Evolutionary conservation across 1,284 basidiomycete genomes (phyloP), one percentile per base, ranked within the genome.

Genomic region (Marasmius fiardii): DNA sequence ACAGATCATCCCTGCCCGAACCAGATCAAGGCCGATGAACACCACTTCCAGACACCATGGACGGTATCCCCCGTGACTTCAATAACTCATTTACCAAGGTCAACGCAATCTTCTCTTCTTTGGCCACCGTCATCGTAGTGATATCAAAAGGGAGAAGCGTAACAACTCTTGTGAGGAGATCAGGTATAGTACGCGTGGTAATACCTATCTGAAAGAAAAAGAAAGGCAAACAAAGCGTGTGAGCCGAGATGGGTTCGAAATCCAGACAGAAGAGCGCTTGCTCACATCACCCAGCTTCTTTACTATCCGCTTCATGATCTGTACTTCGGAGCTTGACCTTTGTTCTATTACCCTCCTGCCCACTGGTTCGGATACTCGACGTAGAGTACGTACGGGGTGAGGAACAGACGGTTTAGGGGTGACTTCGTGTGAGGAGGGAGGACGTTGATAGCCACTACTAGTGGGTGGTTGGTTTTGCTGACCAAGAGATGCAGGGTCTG

Each of bases 141-240:
- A 69, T 72, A n/a, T 58, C 62, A 41, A 16, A 41, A 23, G 75
- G 78, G 52, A 89, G 61, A 54, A 78, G 78, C 4, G 74, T 70
- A 64, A 72, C 77, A 55, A 90, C 77, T 66, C 81, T 81, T 2
- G 67, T 66, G 12, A 71, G 67, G 59, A 90, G 67, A 41, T 72
- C 73, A 20, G 86, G 82, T 65, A 83, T 78, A 23, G 74, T 71
- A 41, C 66, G 67, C 54, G 83, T 73, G 11, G 80, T 82, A 63
- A 90, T 88, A 12, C 88, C 88, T 87, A 90, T 90, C 86, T 90
- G 57, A 2, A n/a, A n/a, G n/a, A n/a, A n/a, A n/a, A n/a, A n/a
- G n/a, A n/a, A n/a, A n/a, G n/a, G n/a, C n/a, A 62, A n/a, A n/a
- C n/a, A n/a, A n/a, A n/a, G n/a, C n/a, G 54, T 35, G 21, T 50